Evolutionary conservation across 306 rosid genomes (phyloP), one percentile per base, ranked within the genome.

Genomic region (Inga laurina): DNA sequence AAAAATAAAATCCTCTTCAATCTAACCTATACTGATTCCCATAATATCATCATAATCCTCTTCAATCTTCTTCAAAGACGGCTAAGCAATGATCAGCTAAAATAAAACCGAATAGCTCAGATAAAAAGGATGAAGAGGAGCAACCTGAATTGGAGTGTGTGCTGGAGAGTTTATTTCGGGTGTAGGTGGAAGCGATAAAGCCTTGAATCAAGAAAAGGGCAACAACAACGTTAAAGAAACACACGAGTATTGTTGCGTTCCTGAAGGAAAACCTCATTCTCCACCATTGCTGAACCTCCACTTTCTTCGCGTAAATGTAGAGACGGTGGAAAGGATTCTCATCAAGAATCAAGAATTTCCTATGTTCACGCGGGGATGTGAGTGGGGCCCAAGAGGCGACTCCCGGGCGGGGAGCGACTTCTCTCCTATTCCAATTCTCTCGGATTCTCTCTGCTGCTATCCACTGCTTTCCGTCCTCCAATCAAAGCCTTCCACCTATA

Each of bases 261-360:
- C 91, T 92, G 90, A 94, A 97, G 57, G 99, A 92, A 48, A 94
- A 82, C 79, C 91, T 89, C 65, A 86, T 81, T 81, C 84, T 89
- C 97, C 93, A 92, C 87, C 93, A 82, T 80, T 91, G 99, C 71
- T 87, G 97, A 16, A 87, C 90, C 88, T 97, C 99, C 99, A 93
- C 90, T 48, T 46, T 74, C 64, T 82, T 71, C 77, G 78, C 46
- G 48, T 72, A 76, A 64, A 34, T 39, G n/a, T 30, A 30, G 76
- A 21, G 51, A 4, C 2, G 72, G 46, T 4, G 22, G 30, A 56
- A 39, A 7, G 51, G 39, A 46, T 21, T 37, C 10, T 61, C 72
- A 21, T 11, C 2, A 24, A 51, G 18, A 37, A 13, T 75, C 41
- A 65, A 65, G 10, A 39, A 21, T 80, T 74, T 30, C 68, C 81